Base-by-base conservation (phyloP, 257 asterid genomes). In the Gentiana dahurica region DNA sequence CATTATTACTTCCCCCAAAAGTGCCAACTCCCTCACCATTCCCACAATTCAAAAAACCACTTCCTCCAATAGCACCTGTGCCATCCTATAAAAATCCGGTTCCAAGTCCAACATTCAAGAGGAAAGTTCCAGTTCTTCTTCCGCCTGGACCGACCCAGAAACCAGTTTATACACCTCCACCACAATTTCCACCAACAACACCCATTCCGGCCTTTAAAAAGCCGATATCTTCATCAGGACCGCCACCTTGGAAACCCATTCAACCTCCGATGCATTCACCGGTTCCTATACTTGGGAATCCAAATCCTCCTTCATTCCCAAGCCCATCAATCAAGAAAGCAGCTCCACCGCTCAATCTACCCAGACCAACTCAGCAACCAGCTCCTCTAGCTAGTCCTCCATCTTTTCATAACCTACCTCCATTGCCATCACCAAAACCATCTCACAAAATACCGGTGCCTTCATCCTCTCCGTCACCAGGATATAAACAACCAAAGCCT, bases 321-420 rank as follows among this genome's bases (percentile, higher is more conserved):
- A 24, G 24, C 24, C 24, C 24, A 24, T 47, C 8, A 43, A 46
- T 39, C 32, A 38, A 53, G 50, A 65, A 53, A 24, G 43, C 60
- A 71, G 48, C 52, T 36, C 65, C 81, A 4, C 58, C 62, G 13
- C 43, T 50, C 34, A 59, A 73, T 2, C 64, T 63, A 13, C 36
- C 59, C 32, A 6, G 12, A 32, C 57, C 63, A 59, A 50, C 7
- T 43, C 34, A 49, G 43, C 41, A 35, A 36, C 61, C 65, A 44
- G 45, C 36, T 3, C 32, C 54, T 49, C 67, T 63, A 4, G 33
- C 34, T 11, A 12, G 1, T 35, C 38, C 59, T 11, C 66, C 55
- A 10, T 15, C 48, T 6, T 8, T 62, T 2, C 47, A 41, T 33
- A 2, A 36, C 2, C 63, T 62, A 39, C 8, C 7, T 34, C 4